phyloP scores from a whole-genome alignment of 208 protist genomes.

The Leishmania mexicana region DNA sequence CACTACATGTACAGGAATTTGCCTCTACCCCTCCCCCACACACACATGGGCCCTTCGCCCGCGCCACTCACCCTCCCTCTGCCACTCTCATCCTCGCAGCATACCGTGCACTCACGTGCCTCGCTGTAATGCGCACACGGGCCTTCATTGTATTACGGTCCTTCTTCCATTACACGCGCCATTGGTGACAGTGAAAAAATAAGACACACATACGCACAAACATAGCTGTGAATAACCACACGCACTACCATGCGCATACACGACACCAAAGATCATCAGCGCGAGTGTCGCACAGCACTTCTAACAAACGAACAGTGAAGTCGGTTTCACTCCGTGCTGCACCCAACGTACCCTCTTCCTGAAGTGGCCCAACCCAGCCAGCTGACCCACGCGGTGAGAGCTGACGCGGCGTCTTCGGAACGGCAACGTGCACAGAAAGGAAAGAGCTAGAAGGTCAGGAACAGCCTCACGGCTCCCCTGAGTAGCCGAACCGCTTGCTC shows the following conservation, averaged over 20 bases:
- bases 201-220: not conserved
- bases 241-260: not conserved
- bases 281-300: not conserved
- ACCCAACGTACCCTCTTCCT: not conserved
- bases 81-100: not conserved
- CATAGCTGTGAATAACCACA: not conserved
- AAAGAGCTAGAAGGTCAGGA: slow-evolving; percentile 2
- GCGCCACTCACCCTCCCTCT: not conserved
- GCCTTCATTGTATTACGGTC: not conserved
- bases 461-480: slow-evolving; percentile 54
- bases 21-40: not conserved
- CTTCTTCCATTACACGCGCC: not conserved
- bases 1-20: not conserved
- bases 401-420: not conserved
- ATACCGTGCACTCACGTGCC: not conserved
- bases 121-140: not conserved
- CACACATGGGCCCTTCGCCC: not conserved
- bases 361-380: not conserved
- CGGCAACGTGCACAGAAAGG: not conserved
- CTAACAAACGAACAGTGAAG: not conserved
- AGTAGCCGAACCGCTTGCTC: slow-evolving; percentile 81
- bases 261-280: not conserved
- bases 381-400: not conserved
- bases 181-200: not conserved
- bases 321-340: not conserved